phyloP scores from a whole-genome alignment of 2,329 filamentous ascomycete genomes.

The Diaporthe ilicicola region DNA sequence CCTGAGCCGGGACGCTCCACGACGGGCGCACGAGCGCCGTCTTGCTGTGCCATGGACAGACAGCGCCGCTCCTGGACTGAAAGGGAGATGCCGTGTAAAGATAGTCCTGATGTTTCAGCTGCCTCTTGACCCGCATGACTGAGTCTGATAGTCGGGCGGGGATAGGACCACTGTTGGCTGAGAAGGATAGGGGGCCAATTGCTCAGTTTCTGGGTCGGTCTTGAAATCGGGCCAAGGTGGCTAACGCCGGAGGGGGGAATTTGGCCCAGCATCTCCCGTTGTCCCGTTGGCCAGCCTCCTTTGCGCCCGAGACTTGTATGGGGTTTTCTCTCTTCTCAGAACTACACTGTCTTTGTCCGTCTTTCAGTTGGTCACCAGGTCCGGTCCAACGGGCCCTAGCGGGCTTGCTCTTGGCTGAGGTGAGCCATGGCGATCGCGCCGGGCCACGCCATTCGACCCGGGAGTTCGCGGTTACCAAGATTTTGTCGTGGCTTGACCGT shows the following conservation, averaged over 20 bases:
- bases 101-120: conserved; percentile 24
- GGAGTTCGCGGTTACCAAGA: conserved; percentile 9
- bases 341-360: neutral
- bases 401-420: conserved; percentile 20
- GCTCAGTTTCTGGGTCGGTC: neutral
- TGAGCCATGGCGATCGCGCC: conserved; percentile 17
- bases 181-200: conserved; percentile 10
- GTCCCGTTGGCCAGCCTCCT: neutral
- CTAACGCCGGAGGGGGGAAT: neutral
- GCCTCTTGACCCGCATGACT: conserved; percentile 23
- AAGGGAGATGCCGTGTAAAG: neutral
- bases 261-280: neutral
- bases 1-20: neutral
- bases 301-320: neutral
- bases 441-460: neutral
- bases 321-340: neutral
- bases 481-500: conserved; percentile 1
- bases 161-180: neutral
- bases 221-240: conserved; percentile 1
- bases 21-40: neutral
- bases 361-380: conserved; percentile 19
- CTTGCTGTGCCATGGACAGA: conserved; percentile 15
- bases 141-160: neutral
- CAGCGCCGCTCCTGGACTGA: neutral
- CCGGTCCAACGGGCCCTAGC: conserved; percentile 18